Percentiles rank a stretch among this genome's conserved stretches.
phyloP scores from a whole-genome alignment of 495 filamentous ascomycete genomes.

The Penicillium cataractarum region DNA sequence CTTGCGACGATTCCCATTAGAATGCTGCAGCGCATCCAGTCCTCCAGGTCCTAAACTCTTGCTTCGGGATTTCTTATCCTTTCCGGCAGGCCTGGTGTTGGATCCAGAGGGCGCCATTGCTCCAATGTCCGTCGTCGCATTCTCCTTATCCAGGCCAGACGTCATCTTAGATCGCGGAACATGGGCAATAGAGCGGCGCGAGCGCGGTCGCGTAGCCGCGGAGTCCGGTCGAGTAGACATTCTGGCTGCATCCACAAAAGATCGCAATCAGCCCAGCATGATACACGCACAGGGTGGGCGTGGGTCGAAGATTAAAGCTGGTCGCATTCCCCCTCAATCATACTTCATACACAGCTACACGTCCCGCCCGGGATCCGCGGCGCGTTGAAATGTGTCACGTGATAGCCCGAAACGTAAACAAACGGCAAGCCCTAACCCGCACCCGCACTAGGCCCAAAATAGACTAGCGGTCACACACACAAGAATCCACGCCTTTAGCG shows the following conservation, averaged over 20 bases:
- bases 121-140: conserved; percentile 65
- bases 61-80: conserved; percentile 79
- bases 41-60: conserved; percentile 95
- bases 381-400: conserved; percentile 40
- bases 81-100: conserved; percentile 41
- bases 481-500: conserved; percentile 43
- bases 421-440: conserved; percentile 51
- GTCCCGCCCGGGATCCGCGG: conserved; percentile 19
- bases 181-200: conserved; percentile 79
- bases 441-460: conserved; percentile 31
- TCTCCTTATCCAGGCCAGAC: conserved; percentile 65
- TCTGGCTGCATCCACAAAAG: conserved; percentile 7
- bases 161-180: conserved; percentile 56
- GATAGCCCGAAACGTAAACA: conserved; percentile 44
- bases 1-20: conserved; percentile 78
- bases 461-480: conserved; percentile 49
- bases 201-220: conserved; percentile 52
- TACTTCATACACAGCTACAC: conserved; percentile 8
- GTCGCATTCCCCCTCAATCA: conserved; percentile 12
- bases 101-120: conserved; percentile 33
- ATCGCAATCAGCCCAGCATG: conserved; percentile 21
- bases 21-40: conserved; percentile 76
- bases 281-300: neutral
- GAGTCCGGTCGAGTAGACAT: conserved; percentile 49
- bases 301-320: neutral